phyloP scores from a whole-genome alignment of 345 rosid species.

The Toxicodendron radicans region DNA sequence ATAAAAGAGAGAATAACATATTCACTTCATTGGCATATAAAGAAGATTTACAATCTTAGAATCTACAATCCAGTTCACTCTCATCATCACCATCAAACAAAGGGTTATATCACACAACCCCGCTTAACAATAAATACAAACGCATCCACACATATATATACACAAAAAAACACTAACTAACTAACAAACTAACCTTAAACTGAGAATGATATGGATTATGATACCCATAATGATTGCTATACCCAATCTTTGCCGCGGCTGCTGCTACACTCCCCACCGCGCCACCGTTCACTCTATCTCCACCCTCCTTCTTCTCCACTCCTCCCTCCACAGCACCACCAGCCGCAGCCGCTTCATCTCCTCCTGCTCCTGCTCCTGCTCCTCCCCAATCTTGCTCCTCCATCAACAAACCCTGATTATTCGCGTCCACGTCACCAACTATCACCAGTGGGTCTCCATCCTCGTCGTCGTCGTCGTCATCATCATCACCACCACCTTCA shows the following conservation, averaged over 20 bases:
- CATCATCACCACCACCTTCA: conserved; percentile 56
- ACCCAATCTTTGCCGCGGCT: conserved; percentile 63
- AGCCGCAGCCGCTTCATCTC: conserved; percentile 58
- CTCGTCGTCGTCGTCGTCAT: conserved; percentile 78
- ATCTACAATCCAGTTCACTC: neutral
- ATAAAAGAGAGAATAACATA: neutral
- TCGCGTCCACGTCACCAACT: conserved; percentile 62
- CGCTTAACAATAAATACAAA: conserved; percentile 23
- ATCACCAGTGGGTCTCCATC: conserved; percentile 70
- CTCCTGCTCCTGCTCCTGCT: conserved; percentile 82
- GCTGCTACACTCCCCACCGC: conserved; percentile 25
- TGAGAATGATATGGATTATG: conserved; percentile 94
- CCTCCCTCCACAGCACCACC: conserved; percentile 49
- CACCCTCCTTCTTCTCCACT: conserved; percentile 46
- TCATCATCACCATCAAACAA: neutral
- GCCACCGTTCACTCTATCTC: conserved; percentile 37
- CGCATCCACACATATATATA: conserved; percentile 26
- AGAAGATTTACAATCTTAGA: conserved; percentile 6
- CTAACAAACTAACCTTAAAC: conserved; percentile 89
- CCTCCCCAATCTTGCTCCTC: conserved; percentile 78
- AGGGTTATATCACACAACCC: conserved; percentile 12
- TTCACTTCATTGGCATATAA: conserved; percentile 6
- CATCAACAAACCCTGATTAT: conserved; percentile 35
- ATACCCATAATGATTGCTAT: conserved; percentile 72
- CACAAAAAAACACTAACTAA: neutral